phyloP scores from a whole-genome alignment of 2,329 filamentous ascomycete genomes.

The Thelonectria olida region DNA sequence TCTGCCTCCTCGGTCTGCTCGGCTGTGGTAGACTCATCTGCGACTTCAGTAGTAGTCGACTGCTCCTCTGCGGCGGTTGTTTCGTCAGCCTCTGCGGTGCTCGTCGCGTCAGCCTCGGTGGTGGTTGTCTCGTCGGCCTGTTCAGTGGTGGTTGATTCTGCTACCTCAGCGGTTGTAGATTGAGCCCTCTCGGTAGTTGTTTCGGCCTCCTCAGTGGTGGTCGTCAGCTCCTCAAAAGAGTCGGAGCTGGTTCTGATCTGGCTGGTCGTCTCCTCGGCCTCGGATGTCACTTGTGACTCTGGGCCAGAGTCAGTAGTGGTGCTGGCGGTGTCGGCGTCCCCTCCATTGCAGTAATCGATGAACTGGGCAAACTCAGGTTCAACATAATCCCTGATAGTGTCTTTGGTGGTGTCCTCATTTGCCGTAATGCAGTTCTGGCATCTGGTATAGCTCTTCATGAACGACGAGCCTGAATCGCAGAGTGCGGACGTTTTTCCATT shows the following conservation, averaged over 20 bases:
- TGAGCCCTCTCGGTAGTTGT: not conserved
- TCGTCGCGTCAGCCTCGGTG: not conserved
- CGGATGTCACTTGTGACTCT: conserved; percentile 37
- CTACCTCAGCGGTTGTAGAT: not conserved
- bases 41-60: not conserved
- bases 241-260: conserved; percentile 36
- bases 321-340: conserved; percentile 29
- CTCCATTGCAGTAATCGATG: conserved; percentile 54
- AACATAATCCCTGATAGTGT: conserved; percentile 47
- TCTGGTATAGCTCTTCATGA: conserved; percentile 43
- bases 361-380: conserved; percentile 54
- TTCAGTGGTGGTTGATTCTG: not conserved
- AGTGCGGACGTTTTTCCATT: conserved; percentile 53
- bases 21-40: not conserved
- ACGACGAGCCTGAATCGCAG: conserved; percentile 48
- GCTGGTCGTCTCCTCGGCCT: conserved; percentile 35
- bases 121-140: not conserved
- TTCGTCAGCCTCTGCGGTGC: not conserved
- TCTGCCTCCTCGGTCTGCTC: not conserved
- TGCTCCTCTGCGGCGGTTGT: too few species aligned
- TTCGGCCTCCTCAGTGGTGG: not conserved
- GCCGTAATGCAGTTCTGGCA: conserved; percentile 56
- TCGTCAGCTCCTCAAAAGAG: not conserved
- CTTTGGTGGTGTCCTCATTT: conserved; percentile 37
- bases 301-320: conserved; percentile 21